Base-by-base conservation (phyloP, 2,329 filamentous ascomycete species). In the Bipolaris bicolor region DNA sequence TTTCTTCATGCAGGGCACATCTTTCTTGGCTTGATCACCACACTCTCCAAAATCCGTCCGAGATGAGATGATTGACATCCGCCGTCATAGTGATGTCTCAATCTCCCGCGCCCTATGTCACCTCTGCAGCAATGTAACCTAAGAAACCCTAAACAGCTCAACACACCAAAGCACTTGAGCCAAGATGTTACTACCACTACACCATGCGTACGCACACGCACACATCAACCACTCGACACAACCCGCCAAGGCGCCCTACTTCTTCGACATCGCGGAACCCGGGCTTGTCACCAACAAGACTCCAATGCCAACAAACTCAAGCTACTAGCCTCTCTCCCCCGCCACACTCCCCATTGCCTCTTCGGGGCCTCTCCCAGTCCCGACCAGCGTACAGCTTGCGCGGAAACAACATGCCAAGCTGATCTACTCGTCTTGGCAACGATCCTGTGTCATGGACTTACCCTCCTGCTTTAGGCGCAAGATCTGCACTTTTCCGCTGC, bases 221-320 rank as follows among this genome's bases (percentile, higher is more conserved):
- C 26, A 24, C 43, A 46, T 29, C 33, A 29, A 26, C 22, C 33
- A 22, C 29, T 49, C n/a, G 22, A 46, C 22, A 40, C 18, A n/a
- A 10, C 7, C 9, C 7, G 37, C 39, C 37, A 43, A 46, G 33
- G 31, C n/a, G 39, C 33, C 49, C 20, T 29, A 39, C 55, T 43
- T 53, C 41, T 54, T 57, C 46, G 36, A 18, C 51, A 39, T 15
- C 33, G 44, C 46, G 49, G 29, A 50, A 13, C 13, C 46, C 50
- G 52, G 63, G 61, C 64, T 68, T 63, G 40, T 58, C 22, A n/a
- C n/a, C n/a, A 51, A 52, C 50, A 68, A 66, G 65, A 58, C 11
- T 29, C 39, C 39, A 45, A 39, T 49, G 33, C 47, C 39, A 15
- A 40, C 20, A 41, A 39, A 43, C 36, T 50, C 41, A 55, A 45